Evolutionary conservation across 2,329 filamentous ascomycete genomes (phyloP).

Genomic region (Colletotrichum plurivorum): DNA sequence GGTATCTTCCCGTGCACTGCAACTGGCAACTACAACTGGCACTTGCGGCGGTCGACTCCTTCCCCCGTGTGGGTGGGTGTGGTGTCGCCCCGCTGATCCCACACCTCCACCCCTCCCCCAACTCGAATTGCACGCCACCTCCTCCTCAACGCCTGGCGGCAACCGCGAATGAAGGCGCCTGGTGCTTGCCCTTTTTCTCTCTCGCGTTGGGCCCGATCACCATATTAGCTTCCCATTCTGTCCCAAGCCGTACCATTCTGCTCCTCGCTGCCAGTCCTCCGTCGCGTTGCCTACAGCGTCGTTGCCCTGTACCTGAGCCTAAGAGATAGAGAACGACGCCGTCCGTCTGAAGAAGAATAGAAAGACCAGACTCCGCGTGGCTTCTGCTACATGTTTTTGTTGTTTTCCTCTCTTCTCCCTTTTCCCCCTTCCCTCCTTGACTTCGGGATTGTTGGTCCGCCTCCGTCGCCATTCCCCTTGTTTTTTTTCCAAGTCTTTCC

Average conservation of each 20-base stretch:
- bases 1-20: background rate
- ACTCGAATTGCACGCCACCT: conserved; percentile 21
- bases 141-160: conserved; percentile 30
- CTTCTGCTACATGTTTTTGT: conserved; percentile 19
- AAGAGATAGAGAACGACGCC: conserved; percentile 23
- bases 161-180: conserved; percentile 35
- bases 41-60: background rate
- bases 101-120: conserved; percentile 20
- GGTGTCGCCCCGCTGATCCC: conserved; percentile 9
- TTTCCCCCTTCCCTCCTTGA: conserved; percentile 2
- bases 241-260: conserved; percentile 30
- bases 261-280: conserved; percentile 21
- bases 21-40: conserved; percentile 7
- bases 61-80: background rate
- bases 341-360: conserved; percentile 20
- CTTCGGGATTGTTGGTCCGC: conserved; percentile 6
- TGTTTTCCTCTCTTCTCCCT: conserved; percentile 13
- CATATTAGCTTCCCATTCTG: conserved; percentile 37
- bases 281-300: conserved; percentile 9
- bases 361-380: conserved; percentile 28
- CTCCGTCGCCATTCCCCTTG: conserved; percentile 14
- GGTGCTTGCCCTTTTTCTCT: conserved; percentile 38
- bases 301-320: conserved; percentile 26
- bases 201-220: conserved; percentile 37
- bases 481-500: conserved; percentile 2